Percentiles rank a stretch among this genome's conserved stretches.
These are phyloP conservation scores for Mycena belliarum DNA, from an alignment of 768 basidiomycete species.

Conservation along the genomic window DNA sequence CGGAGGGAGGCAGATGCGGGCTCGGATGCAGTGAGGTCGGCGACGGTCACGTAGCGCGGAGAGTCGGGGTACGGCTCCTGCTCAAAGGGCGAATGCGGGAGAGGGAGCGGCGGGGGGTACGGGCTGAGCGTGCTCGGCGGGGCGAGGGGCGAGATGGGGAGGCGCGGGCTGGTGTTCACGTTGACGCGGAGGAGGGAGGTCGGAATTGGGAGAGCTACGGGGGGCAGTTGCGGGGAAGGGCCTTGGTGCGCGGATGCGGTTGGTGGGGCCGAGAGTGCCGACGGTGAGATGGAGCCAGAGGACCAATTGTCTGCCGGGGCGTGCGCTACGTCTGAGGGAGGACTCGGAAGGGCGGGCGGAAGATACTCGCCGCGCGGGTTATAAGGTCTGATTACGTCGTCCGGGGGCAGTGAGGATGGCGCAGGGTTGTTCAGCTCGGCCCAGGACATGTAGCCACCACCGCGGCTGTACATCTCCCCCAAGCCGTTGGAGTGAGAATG, in stretches of 20 bases:
- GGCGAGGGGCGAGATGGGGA: conserved; percentile 10
- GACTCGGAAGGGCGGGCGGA: not conserved
- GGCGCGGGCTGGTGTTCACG: conserved; percentile 13
- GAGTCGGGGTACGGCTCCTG: conserved; percentile 3
- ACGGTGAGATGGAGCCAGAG: not conserved
- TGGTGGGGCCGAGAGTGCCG: not conserved
- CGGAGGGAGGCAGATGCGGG: not conserved
- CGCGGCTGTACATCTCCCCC: conserved; percentile 11
- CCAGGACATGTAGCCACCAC: conserved; percentile 12
- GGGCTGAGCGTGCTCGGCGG: not conserved
- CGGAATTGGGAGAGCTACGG: conserved; percentile 6
- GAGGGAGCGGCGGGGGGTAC: not conserved
- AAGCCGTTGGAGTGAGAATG: not conserved
- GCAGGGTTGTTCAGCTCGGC: not conserved
- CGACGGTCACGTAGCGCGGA: conserved; percentile 16
- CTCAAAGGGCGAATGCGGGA: conserved; percentile 1
- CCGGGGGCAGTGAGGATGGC: not conserved
- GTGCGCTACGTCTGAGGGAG: not conserved
- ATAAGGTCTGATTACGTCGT: not conserved
- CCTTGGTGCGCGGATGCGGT: not conserved
- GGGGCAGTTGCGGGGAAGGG: not conserved
- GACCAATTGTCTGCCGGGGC: not conserved
- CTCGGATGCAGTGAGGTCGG: conserved; percentile 7
- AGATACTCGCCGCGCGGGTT: conserved; percentile 14
- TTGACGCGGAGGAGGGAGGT: conserved; percentile 12